Evolutionary conservation across 2,329 filamentous ascomycete species (phyloP), one percentile per base, ranked within the genome.

Genomic region (Lasiodiplodia hormozganensis): DNA sequence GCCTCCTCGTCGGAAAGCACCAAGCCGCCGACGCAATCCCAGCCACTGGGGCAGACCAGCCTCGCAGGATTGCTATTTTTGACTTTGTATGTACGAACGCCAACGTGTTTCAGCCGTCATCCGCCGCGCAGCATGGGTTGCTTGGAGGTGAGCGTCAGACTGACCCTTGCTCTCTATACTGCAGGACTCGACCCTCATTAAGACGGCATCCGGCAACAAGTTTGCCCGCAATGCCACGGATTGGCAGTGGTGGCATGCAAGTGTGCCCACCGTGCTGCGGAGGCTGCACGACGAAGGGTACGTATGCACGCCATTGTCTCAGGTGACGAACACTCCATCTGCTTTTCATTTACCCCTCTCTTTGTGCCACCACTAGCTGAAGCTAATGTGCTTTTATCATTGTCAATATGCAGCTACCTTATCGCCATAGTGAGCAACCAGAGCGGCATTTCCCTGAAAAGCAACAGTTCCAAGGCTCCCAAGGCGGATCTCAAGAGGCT

Each of bases 231-330:
- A 89, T 71, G 87, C 89, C 0, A 83, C 84, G 4, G 95, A 98
- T 77, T 99, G 96, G 96, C 93, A 92, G 78, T 99, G 96, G 96
- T 98, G 94, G 93, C 83, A 96, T 77, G 73, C 81, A 16, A 85
- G 81, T 21, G 92, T 98, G 0, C 93, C 93, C 0, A 80, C 79
- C 0, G 87, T 83, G 65, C 78, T 99, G 21, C 87, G 86, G 71
- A 82, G 89, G 69, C 83, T 98, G 2, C 87, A 93, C 74, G 83
- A 88, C 12, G 87, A 96, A 72, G 93, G 89, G 86, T 92, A 80
- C 49, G 73, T 70, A 71, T 67, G 65, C 65, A 14, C 54, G 60
- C 54, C 57, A 65, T n/a, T 53, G 58, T 65, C 65, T 67, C 67
- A 68, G 67, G 58, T 68, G 67, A 68, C 62, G 67, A 57, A 43